Evolutionary conservation across 2,329 filamentous ascomycete genomes (phyloP), one percentile per base, ranked within the genome.

Genomic region (Trichoderma breve): DNA sequence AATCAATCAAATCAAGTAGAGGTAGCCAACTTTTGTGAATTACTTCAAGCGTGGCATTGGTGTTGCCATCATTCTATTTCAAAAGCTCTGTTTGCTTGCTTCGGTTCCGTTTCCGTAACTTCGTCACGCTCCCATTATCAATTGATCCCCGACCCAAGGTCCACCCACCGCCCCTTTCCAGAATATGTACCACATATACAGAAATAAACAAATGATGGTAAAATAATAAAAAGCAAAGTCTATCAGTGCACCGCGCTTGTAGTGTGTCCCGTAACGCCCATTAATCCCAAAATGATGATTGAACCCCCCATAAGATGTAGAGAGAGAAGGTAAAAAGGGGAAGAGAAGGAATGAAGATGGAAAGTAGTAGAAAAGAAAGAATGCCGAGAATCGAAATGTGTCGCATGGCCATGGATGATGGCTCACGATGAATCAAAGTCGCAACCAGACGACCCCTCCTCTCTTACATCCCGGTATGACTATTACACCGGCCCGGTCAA

Each of bases 41-140:
- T 69, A 58, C 64, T 51, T 61, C 36, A 69, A 32, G 28, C 12
- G 55, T 61, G 66, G 18, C 66, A 61, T 28, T 55, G 26, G 28
- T 24, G 55, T 60, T 60, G 66, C 55, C 66, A 32, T 60, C 26
- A 58, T 18, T 69, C 66, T 69, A 61, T 69, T 36, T 43, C 26
- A 61, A 61, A 47, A 69, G 36, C 66, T 69, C 55, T 69, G 66
- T 61, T 61, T 69, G 66, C 66, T 69, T 69, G 55, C 63, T 65
- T 55, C 43, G 43, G 36, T 61, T 43, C 51, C 39, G 30, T 47
- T 34, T 43, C 63, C 63, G 55, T 63, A 34, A 32, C 57, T 21
- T 60, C 30, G 57, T 60, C 57, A 62, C 32, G 60, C 32, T 43
- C 34, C 60, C 60, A 62, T 62, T 43, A 26, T 28, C 24, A 11